phyloP scores from a whole-genome alignment of 768 basidiomycete genomes.

The Calocybe indica region DNA sequence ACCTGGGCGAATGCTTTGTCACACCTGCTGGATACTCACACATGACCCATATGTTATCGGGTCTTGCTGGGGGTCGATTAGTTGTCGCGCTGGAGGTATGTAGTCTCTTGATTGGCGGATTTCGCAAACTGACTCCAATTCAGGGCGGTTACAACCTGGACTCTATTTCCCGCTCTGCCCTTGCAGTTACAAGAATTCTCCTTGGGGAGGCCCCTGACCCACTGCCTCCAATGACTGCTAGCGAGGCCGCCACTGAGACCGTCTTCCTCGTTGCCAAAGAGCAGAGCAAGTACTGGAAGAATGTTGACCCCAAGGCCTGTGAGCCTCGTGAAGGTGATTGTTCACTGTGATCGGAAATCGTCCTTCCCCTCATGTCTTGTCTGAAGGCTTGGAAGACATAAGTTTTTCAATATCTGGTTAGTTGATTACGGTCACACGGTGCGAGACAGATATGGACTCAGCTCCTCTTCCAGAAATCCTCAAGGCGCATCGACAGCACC shows the following conservation, averaged over 20 bases:
- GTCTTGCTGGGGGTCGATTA: conserved; percentile 81
- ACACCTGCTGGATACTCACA: conserved; percentile 92
- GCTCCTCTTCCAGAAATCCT: conserved; percentile 56
- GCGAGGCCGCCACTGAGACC: conserved; percentile 81
- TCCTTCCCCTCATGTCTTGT: conserved; percentile 1
- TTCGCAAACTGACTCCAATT: conserved; percentile 1
- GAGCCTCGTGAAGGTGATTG: conserved; percentile 72
- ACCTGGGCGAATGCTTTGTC: conserved; percentile 87
- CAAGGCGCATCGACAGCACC: conserved; percentile 83
- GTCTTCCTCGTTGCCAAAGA: conserved; percentile 83
- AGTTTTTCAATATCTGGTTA: conserved; percentile 66
- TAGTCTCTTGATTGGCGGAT: not conserved
- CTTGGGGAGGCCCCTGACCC: conserved; percentile 83
- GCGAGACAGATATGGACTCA: not conserved
- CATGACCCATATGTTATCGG: conserved; percentile 96
- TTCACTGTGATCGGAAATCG: not conserved
- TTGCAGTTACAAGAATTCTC: conserved; percentile 84
- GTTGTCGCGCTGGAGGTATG: conserved; percentile 91
- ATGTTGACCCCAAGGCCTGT: conserved; percentile 72
- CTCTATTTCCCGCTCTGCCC: conserved; percentile 79
- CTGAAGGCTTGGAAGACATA: conserved; percentile 53
- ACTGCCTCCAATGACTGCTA: conserved; percentile 66
- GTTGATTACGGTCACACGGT: not conserved
- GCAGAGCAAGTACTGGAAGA: conserved; percentile 91
- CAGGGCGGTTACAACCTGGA: conserved; percentile 96